Conservation (phyloP, 768 basidiomycete species). For the Tephrocybe sp. region DNA sequence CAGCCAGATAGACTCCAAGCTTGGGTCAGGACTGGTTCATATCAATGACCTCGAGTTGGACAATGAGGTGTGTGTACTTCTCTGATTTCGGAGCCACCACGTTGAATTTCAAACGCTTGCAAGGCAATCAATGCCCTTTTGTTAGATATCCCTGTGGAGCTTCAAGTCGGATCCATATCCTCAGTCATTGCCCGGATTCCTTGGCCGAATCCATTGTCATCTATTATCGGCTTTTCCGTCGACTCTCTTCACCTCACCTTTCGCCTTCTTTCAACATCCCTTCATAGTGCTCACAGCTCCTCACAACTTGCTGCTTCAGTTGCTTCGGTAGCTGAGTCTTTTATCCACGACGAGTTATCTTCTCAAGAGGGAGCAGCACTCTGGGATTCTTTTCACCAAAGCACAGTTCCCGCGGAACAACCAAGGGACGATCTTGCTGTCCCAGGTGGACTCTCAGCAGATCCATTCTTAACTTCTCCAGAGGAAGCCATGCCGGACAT, state of each 20-base stretch:
- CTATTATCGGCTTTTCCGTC: constrained; percentile 68
- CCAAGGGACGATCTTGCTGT: constrained; percentile 41
- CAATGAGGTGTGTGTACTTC: constrained; percentile 52
- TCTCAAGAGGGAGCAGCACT: constrained; percentile 70
- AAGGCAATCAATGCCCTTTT: constrained; percentile 83
- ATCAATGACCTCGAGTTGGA: constrained; percentile 83
- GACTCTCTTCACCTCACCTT: constrained; percentile 71
- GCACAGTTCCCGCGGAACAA: constrained; percentile 26
- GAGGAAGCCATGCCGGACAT: constrained; percentile 45
- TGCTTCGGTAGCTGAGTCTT: constrained; percentile 70
- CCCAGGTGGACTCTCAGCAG: constrained; percentile 66
- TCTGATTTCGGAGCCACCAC: constrained; percentile 1
- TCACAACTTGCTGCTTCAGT: constrained; percentile 72
- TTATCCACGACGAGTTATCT: constrained; percentile 81
- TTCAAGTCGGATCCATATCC: constrained; percentile 73
- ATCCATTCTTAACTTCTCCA: constrained; percentile 40
- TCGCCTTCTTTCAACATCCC: constrained; percentile 37
- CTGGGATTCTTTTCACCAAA: constrained; percentile 64
- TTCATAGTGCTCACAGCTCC: constrained; percentile 21
- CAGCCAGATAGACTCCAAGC: constrained; percentile 86
- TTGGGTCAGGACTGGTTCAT: constrained; percentile 88
- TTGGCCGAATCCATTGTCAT: constrained; percentile 81
- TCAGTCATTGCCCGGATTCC: constrained; percentile 79
- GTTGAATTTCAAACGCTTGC: constrained; percentile 16
- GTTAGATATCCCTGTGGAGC: constrained; percentile 59